Evolutionary conservation across 2,329 filamentous ascomycete genomes (phyloP).

Genomic region (Trichoderma arundinaceum): DNA sequence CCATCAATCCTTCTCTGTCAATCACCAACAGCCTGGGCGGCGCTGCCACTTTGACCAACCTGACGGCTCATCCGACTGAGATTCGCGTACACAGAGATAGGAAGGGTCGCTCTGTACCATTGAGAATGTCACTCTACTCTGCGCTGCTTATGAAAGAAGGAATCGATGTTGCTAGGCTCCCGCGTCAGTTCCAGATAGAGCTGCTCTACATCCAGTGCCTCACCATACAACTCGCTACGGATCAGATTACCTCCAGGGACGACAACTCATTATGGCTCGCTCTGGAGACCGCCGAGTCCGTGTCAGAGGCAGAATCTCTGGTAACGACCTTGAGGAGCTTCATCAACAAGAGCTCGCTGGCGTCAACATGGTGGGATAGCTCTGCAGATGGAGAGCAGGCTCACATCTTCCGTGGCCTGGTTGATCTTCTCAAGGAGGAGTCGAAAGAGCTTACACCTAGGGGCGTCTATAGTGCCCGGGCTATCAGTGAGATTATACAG

Average conservation of each 20-base stretch:
- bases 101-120: conserved; percentile 72
- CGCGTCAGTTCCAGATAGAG: conserved; percentile 53
- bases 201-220: conserved; percentile 58
- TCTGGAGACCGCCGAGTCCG: conserved; percentile 44
- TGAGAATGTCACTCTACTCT: conserved; percentile 77
- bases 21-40: conserved; percentile 77
- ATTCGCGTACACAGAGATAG: conserved; percentile 61
- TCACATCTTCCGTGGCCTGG: conserved; percentile 48
- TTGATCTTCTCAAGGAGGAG: conserved; percentile 53
- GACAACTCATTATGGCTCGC: conserved; percentile 55
- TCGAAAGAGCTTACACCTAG: conserved; percentile 50
- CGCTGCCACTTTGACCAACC: conserved; percentile 63
- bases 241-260: conserved; percentile 57
- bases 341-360: conserved; percentile 44
- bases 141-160: conserved; percentile 59
- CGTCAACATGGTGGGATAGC: conserved; percentile 48
- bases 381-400: conserved; percentile 44
- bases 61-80: conserved; percentile 34
- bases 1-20: conserved; percentile 68
- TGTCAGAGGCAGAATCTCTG: conserved; percentile 51
- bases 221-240: conserved; percentile 57
- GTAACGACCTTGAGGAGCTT: conserved; percentile 49
- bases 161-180: conserved; percentile 48
- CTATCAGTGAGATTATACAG: conserved; percentile 57
- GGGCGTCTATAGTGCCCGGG: conserved; percentile 60